These are phyloP conservation scores for Penicillium malachiteum DNA, from an alignment of 495 filamentous ascomycete species.

Conservation along the genomic window DNA sequence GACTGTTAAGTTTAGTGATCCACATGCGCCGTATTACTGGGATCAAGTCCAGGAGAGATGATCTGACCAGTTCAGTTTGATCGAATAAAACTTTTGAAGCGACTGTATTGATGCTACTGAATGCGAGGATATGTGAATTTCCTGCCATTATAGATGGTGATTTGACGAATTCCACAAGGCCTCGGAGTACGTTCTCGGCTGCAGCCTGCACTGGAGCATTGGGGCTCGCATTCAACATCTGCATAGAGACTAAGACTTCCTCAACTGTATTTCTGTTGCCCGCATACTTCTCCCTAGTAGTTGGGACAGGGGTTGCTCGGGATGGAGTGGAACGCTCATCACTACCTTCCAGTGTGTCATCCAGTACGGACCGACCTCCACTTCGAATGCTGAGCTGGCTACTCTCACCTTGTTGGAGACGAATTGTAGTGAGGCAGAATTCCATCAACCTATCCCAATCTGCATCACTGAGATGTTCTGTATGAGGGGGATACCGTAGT, in stretches of 20 bases:
- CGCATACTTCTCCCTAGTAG: constrained; percentile 26
- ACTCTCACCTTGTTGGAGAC: constrained; percentile 21
- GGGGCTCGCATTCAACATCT: constrained; percentile 60
- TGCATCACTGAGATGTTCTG: constrained; percentile 67
- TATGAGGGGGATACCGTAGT: constrained; percentile 70
- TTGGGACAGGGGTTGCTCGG: constrained; percentile 29
- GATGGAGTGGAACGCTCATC: constrained; percentile 32
- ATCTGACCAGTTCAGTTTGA: constrained; percentile 59
- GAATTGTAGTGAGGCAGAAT: constrained; percentile 56
- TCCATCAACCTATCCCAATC: constrained; percentile 67
- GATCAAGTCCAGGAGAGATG: constrained; percentile 57
- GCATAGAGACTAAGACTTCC: constrained; percentile 66
- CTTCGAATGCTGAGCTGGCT: constrained; percentile 31
- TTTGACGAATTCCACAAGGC: constrained; percentile 61
- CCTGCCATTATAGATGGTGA: constrained; percentile 54
- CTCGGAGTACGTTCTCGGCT: constrained; percentile 56
- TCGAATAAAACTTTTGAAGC: constrained; percentile 65
- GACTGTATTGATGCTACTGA: constrained; percentile 73
- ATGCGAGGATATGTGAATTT: constrained; percentile 65
- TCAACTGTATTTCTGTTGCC: constrained; percentile 39
- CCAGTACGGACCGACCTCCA: constrained; percentile 24
- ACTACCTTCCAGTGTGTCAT: constrained; percentile 26
- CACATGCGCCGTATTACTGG: constrained; percentile 73
- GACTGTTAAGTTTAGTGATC: constrained; percentile 57
- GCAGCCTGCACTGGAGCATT: constrained; percentile 68